These are phyloP conservation scores for Trifolium pratense DNA, from an alignment of 306 rosid species.

Conservation along the genomic window DNA sequence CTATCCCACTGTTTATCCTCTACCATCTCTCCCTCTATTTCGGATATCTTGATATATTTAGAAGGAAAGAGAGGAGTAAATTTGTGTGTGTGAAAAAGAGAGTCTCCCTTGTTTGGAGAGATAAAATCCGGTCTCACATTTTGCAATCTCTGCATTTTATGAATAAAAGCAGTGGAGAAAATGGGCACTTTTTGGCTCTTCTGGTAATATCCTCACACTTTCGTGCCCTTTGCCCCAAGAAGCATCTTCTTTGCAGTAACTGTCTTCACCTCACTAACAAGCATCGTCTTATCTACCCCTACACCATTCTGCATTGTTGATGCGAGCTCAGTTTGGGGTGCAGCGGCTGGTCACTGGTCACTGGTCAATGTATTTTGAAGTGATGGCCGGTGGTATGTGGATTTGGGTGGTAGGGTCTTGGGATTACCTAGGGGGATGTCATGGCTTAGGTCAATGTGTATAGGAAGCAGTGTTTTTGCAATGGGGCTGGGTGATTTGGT, in stretches of 20 bases:
- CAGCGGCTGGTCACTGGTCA: background rate
- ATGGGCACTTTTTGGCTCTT: background rate
- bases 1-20: background rate
- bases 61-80: background rate
- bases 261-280: background rate
- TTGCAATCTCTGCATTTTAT: background rate
- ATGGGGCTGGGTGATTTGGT: background rate
- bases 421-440: background rate
- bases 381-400: background rate
- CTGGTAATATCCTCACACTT: background rate
- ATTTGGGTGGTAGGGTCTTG: background rate
- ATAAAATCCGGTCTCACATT: background rate
- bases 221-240: constrained; percentile 1
- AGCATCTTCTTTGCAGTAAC: background rate
- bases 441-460: background rate
- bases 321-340: background rate
- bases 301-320: background rate
- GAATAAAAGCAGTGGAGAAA: background rate
- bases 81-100: background rate
- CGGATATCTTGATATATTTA: background rate
- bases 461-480: background rate
- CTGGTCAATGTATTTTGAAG: background rate
- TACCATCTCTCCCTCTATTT: background rate
- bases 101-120: background rate
- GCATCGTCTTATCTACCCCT: background rate